Base-by-base conservation (phyloP, 1,284 basidiomycete species). In the Trichosporon coremiiforme region DNA sequence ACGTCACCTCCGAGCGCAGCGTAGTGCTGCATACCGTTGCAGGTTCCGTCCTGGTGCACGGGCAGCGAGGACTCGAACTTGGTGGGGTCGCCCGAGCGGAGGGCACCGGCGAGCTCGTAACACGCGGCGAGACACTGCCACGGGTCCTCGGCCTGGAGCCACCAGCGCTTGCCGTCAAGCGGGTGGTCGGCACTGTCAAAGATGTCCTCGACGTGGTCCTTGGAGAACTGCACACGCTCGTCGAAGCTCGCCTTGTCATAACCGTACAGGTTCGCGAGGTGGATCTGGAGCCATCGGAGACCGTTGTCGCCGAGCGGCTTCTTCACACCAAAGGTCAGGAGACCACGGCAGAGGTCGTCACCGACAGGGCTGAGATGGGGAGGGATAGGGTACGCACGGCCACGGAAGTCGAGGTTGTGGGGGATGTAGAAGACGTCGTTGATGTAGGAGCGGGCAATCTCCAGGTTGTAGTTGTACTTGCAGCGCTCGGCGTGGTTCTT, bases 11-110 rank as follows among this genome's bases (percentile, higher is more conserved):
- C 96, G 2, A 99, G 88, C 0, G 96, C 96, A 12, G 97, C 97
- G 78, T 99, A 99, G 82, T 99, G 96, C 85, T 99, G 96, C 76
- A 99, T 86, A 63, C 97, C 96, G 80, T 99, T 99, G 79, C 97
- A 99, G 0, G 97, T 98, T 0, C 96, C 97, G 78, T 99, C 97
- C 84, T 99, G 97, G 81, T 99, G 97, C 7, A 98, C 89, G 0
- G 97, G 97, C 17, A 98, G 86, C n/a, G 85, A 84, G 2, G 90
- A 94, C 75, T 87, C 85, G 84, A 88, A 98, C 29, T 85, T 83
- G 41, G 86, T 85, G 0, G 96, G 95, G 73, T 94, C 88, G 1
- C 86, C 86, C 0, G 91, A 91, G 38, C 90, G 87, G 0, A 95
- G 85, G 1, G 97, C 96, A 0, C 86, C 87, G 64, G 87, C 86